Base-by-base conservation (phyloP, 164 flowering plant species). In the Litsea cubeba region DNA sequence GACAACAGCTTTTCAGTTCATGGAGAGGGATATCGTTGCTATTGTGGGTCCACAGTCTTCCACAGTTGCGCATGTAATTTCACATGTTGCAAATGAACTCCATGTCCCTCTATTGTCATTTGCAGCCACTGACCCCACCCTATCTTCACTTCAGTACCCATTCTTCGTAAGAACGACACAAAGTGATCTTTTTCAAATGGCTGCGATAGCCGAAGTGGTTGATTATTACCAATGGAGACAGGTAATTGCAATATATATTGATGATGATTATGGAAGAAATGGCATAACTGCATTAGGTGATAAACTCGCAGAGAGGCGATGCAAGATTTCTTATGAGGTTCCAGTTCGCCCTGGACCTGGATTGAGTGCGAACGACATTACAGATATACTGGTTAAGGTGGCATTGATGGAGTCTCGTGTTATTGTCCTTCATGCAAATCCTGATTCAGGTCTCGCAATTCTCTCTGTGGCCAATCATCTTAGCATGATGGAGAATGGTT, bases 31-130 rank as follows among this genome's bases (percentile, higher is more conserved):
- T 62, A 80, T 72, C 5, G 82, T 92, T 10, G 97, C 97, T 18
- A 81, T 92, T 32, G 82, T 96, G 25, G 99, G 99, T 7, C 99
- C 99, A 3, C 98, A 92, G 75, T 85, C 90, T 62, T 92, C 99
- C 46, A 91, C 83, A 3, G 79, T 85, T 73, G 93, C 99, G 40
- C 98, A 90, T 79, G 78, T 89, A n/a, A 78, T 91, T 23, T 88
- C 93, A 12, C 83, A 84, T 71, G 86, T 94, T 70, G 88, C 90
- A 24, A 89, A 85, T 77, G 98, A 92, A 77, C 90, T 96, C 68
- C 90, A 88, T 68, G 91, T 92, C 69, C 99, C 98, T 14, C 66
- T 94, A 15, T n/a, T 96, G 22, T 96, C 99, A 68, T 96, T 92
- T 82, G 89, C 90, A 15, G 95, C 94, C 15, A 88, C 95, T 26